A percentile compares a stretch with the other conserved stretches of the same genome.
Conservation (phyloP, 2,329 filamentous ascomycete species). For the Tothia fuscella region DNA sequence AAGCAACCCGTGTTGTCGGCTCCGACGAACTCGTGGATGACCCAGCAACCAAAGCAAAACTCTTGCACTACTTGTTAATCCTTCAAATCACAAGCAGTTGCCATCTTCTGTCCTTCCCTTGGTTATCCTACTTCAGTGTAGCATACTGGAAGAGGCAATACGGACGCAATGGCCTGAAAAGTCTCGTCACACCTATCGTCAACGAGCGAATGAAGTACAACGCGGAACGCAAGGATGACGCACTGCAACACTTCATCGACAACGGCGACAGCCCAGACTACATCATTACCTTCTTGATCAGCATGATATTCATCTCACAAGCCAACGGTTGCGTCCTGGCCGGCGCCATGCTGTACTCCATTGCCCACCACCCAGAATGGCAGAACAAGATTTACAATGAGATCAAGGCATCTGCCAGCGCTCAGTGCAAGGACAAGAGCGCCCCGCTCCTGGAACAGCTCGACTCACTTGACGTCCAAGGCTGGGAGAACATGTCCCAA, state of each 20-base stretch:
- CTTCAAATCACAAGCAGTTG: not conserved
- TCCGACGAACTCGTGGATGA: no score
- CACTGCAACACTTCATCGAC: conserved; percentile 12
- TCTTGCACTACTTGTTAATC: no score
- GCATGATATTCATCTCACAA: conserved; percentile 10
- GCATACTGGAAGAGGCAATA: not conserved
- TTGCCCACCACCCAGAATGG: conserved; percentile 13
- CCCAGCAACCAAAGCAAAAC: no score
- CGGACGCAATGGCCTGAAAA: not conserved
- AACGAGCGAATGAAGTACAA: conserved; percentile 11
- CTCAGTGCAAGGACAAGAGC: conserved; percentile 7
- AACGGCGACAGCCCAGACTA: conserved; percentile 13
- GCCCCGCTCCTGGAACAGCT: no score
- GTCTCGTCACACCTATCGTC: conserved; percentile 6
- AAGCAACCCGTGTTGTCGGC: no score
- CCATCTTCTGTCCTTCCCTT: not conserved
- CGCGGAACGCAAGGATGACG: conserved; percentile 10
- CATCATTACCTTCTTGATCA: conserved; percentile 13
- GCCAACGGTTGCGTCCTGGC: conserved; percentile 9
- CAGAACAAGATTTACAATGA: conserved; percentile 12
- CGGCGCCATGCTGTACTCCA: conserved; percentile 12
- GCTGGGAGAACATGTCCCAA: no score
- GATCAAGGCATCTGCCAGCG: conserved; percentile 11
- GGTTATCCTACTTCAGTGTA: not conserved
- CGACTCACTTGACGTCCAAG: no score